These are phyloP conservation scores for Ichthyophthirius multifiliis DNA, from an alignment of 169 alveolate species.

Conservation along the genomic window DNA sequence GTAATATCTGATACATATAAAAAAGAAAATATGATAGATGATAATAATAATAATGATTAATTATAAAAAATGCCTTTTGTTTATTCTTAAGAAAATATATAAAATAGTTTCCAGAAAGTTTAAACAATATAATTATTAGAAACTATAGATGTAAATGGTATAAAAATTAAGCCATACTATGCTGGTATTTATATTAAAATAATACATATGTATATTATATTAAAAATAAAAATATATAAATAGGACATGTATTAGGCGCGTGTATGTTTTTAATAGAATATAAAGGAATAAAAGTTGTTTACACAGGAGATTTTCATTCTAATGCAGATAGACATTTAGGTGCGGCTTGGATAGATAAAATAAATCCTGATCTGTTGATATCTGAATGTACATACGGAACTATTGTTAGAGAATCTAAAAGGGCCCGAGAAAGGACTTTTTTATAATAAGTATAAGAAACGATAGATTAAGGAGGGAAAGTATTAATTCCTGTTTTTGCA, in stretches of 20 bases:
- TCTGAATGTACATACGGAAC: conserved; percentile 98
- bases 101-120: conserved; percentile 5
- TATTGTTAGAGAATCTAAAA: conserved; percentile 92
- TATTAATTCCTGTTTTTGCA: conserved; percentile 98
- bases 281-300: conserved; percentile 90
- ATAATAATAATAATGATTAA: neutral
- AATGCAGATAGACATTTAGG: conserved; percentile 97
- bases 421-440: conserved; percentile 90
- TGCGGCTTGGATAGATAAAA: conserved; percentile 93
- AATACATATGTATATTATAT: neutral
- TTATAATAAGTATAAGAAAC: conserved; percentile 53
- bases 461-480: conserved; percentile 90
- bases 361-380: conserved; percentile 92
- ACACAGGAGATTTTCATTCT: conserved; percentile 97
- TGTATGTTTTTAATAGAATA: conserved; percentile 94
- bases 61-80: neutral
- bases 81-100: neutral
- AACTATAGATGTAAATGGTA: conserved; percentile 7
- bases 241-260: conserved; percentile 98
- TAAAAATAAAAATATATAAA: neutral
- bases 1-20: conserved; percentile 79
- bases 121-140: neutral
- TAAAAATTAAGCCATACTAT: conserved; percentile 12
- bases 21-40: conserved; percentile 24
- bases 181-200: neutral